A percentile compares a stretch with the other conserved stretches of the same genome.
Conservation (phyloP, 164 flowering plant genomes). For the Umbellularia californica region DNA sequence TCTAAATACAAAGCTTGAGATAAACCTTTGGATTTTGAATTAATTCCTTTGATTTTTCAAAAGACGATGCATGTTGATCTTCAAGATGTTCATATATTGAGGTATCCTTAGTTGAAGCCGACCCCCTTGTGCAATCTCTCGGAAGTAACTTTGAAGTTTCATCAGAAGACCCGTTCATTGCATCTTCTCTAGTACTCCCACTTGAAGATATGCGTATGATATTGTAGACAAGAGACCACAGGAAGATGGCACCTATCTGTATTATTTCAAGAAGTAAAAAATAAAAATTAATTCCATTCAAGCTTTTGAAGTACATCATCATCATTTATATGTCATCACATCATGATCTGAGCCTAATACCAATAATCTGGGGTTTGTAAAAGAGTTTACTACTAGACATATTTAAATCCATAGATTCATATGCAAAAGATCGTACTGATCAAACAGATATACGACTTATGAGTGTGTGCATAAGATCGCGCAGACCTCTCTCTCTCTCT, state of each 20-base stretch:
- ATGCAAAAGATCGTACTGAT: too few species aligned
- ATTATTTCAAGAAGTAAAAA: slow-evolving; percentile 1
- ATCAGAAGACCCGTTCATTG: slow-evolving; percentile 5
- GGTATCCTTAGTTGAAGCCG: slow-evolving; percentile 20
- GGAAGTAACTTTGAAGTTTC: slow-evolving; percentile 20
- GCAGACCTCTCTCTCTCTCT: too few species aligned
- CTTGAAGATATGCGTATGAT: slow-evolving; percentile 43
- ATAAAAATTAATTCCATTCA: not conserved
- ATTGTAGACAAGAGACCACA: slow-evolving; percentile 70
- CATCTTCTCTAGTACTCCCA: slow-evolving; percentile 12
- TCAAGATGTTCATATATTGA: slow-evolving; percentile 11
- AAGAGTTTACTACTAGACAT: too few species aligned
- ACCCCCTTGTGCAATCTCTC: slow-evolving; percentile 9
- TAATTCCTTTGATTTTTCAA: not conserved
- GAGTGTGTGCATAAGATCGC: too few species aligned
- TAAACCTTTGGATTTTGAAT: not conserved
- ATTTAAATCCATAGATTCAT: too few species aligned
- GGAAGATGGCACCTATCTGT: slow-evolving; percentile 60
- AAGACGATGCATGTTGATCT: not conserved
- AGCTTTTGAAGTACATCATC: not conserved
- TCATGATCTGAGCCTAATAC: too few species aligned
- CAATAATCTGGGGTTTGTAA: too few species aligned
- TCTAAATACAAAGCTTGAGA: not conserved
- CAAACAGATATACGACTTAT: too few species aligned
- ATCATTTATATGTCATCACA: too few species aligned